Evolutionary conservation across 768 basidiomycete genomes (phyloP).

Genomic region (Tylopilus intermedius): DNA sequence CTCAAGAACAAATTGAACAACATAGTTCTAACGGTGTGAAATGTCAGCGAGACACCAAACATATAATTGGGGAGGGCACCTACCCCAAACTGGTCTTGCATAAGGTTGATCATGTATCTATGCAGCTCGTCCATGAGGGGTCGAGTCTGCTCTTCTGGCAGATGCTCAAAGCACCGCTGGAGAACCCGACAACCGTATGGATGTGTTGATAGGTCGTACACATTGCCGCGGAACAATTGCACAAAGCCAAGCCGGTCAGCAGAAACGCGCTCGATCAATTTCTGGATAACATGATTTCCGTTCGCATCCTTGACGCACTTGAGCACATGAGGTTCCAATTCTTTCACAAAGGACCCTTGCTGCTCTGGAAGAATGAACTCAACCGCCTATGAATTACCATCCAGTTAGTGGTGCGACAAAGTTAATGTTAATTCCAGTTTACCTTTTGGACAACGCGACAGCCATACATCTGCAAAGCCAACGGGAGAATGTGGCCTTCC

Average conservation of each 20-base stretch:
- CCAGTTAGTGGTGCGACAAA: slow-evolving; percentile 1
- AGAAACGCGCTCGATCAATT: slow-evolving; percentile 75
- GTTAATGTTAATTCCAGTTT: neutral
- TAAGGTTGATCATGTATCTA: slow-evolving; percentile 61
- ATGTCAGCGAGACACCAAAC: slow-evolving; percentile 3
- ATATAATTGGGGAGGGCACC: slow-evolving; percentile 22
- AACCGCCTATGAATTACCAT: slow-evolving; percentile 54
- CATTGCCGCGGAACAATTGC: slow-evolving; percentile 67
- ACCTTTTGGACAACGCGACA: slow-evolving; percentile 96
- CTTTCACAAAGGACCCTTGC: slow-evolving; percentile 67
- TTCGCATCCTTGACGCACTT: slow-evolving; percentile 87
- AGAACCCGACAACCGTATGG: slow-evolving; percentile 93
- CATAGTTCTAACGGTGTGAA: slow-evolving; percentile 68
- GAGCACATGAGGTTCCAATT: slow-evolving; percentile 75
- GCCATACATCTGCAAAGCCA: slow-evolving; percentile 92
- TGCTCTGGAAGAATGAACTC: slow-evolving; percentile 78
- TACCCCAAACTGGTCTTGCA: slow-evolving; percentile 91
- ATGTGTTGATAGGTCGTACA: slow-evolving; percentile 79
- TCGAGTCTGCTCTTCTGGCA: slow-evolving; percentile 62
- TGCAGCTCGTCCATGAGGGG: slow-evolving; percentile 81
- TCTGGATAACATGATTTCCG: slow-evolving; percentile 94
- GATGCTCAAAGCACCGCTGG: slow-evolving; percentile 85
- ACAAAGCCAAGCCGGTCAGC: slow-evolving; percentile 76
- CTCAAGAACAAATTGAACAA: slow-evolving; percentile 89
- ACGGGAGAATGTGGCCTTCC: slow-evolving; percentile 68